A percentile compares a stretch with the other conserved stretches of the same genome.
Conservation (phyloP, 257 asterid species). For the Primulina tabacum region DNA sequence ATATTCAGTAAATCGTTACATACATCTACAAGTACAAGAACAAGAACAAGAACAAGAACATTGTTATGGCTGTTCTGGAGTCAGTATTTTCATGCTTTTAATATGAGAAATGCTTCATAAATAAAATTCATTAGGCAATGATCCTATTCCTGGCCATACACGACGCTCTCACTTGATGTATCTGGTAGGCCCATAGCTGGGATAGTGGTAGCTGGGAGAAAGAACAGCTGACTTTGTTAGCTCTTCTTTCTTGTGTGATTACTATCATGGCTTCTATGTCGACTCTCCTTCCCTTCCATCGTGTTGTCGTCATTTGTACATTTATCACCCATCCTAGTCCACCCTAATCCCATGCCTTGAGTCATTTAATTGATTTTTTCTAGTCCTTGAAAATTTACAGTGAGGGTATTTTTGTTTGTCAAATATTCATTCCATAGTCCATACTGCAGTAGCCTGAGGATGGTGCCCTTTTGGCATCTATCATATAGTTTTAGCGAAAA, state of each 20-base stretch:
- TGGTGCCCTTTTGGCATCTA: background rate
- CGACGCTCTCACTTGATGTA: background rate
- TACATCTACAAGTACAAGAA: background rate
- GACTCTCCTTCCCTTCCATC: background rate
- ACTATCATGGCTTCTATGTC: too few relatives aligned
- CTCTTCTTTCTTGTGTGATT: too few relatives aligned
- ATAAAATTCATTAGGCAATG: conserved; percentile 5
- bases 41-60: background rate
- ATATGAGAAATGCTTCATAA: background rate
- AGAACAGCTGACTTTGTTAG: background rate
- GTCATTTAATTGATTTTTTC: conserved; percentile 4
- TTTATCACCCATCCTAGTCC: background rate
- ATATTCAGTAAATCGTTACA: conserved; percentile 13
- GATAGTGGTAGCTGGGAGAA: background rate
- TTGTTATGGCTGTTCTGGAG: conserved; percentile 12
- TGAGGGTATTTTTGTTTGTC: background rate
- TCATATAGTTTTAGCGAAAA: background rate
- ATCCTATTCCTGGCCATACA: background rate
- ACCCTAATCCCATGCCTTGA: conserved; percentile 12
- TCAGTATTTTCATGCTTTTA: conserved; percentile 12
- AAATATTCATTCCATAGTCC: background rate
- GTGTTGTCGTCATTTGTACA: background rate
- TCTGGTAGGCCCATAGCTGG: background rate
- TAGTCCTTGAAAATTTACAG: background rate
- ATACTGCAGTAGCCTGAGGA: conserved; percentile 8